phyloP scores from a whole-genome alignment of 768 basidiomycete genomes.

The Russula olivacea region DNA sequence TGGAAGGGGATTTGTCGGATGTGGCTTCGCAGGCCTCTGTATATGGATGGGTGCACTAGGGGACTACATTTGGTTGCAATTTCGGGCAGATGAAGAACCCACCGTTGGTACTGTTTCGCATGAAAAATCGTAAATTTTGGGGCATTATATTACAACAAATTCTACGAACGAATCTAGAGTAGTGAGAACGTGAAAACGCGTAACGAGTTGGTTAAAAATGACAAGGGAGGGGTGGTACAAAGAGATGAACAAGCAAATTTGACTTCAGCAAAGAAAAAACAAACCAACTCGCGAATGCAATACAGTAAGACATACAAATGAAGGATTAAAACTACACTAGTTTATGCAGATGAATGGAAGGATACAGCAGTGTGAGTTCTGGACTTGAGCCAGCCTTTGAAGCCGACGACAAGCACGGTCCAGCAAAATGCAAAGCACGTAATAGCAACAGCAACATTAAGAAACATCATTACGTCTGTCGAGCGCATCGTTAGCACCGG shows the following conservation, averaged over 20 bases:
- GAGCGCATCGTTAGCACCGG: constrained; percentile 2
- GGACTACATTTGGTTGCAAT: constrained; percentile 48
- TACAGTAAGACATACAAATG: neutral
- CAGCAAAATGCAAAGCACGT: constrained; percentile 86
- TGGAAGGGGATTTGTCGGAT: constrained; percentile 84
- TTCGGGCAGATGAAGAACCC: neutral
- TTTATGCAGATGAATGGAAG: constrained; percentile 36
- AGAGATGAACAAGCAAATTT: neutral
- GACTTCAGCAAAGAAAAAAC: neutral
- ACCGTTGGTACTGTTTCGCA: neutral
- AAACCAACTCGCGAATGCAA: neutral
- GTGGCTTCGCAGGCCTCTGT: constrained; percentile 85
- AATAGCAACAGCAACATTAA: constrained; percentile 78
- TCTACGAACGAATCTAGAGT: neutral
- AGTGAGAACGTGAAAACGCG: neutral
- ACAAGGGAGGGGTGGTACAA: neutral
- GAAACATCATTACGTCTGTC: constrained; percentile 83
- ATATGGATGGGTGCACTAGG: constrained; percentile 74
- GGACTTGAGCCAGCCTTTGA: constrained; percentile 76
- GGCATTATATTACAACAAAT: constrained; percentile 1
- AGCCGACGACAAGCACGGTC: constrained; percentile 64
- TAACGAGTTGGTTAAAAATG: neutral
- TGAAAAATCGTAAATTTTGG: neutral
- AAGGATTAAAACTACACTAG: neutral
- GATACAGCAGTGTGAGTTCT: constrained; percentile 32